These are phyloP conservation scores for Xylaria longipes DNA, from an alignment of 495 filamentous ascomycete genomes.

Conservation along the genomic window DNA sequence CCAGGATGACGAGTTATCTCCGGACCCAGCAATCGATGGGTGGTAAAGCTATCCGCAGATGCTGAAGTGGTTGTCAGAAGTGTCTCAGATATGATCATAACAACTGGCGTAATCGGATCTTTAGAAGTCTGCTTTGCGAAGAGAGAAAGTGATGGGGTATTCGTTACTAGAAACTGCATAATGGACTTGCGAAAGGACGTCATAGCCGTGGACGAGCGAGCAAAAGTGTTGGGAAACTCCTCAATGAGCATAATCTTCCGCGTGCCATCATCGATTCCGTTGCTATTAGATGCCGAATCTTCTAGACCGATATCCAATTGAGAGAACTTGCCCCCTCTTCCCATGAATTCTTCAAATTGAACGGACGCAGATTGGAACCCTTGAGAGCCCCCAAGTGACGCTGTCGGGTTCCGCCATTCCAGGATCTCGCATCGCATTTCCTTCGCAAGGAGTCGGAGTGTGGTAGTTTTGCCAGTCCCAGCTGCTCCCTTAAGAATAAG, in stretches of 20 bases:
- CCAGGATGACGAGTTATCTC: slow-evolving; percentile 80
- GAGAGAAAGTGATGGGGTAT: slow-evolving; percentile 52
- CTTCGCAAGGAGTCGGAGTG: slow-evolving; percentile 75
- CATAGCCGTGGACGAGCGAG: slow-evolving; percentile 68
- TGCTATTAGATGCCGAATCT: slow-evolving; percentile 28
- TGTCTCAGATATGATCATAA: slow-evolving; percentile 92
- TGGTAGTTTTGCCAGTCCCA: slow-evolving; percentile 91
- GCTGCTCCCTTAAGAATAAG: slow-evolving; percentile 90
- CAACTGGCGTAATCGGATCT: slow-evolving; percentile 69
- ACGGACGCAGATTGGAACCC: slow-evolving; percentile 69
- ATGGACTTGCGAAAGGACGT: slow-evolving; percentile 78
- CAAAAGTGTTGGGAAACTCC: slow-evolving; percentile 89
- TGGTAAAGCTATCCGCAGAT: slow-evolving; percentile 85
- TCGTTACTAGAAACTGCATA: slow-evolving; percentile 72
- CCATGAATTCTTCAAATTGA: slow-evolving; percentile 91
- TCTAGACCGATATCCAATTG: slow-evolving; percentile 69
- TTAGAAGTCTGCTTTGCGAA: slow-evolving; percentile 39
- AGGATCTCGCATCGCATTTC: slow-evolving; percentile 73
- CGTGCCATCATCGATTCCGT: slow-evolving; percentile 27
- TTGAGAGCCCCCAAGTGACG: slow-evolving; percentile 60
- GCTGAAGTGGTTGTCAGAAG: slow-evolving; percentile 76
- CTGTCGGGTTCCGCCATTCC: slow-evolving; percentile 89
- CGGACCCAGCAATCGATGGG: slow-evolving; percentile 83
- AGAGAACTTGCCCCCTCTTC: slow-evolving; percentile 76
- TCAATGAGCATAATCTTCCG: slow-evolving; percentile 79